Base-by-base conservation (phyloP, 2,329 filamentous ascomycete genomes). In the Periconia sp. region DNA sequence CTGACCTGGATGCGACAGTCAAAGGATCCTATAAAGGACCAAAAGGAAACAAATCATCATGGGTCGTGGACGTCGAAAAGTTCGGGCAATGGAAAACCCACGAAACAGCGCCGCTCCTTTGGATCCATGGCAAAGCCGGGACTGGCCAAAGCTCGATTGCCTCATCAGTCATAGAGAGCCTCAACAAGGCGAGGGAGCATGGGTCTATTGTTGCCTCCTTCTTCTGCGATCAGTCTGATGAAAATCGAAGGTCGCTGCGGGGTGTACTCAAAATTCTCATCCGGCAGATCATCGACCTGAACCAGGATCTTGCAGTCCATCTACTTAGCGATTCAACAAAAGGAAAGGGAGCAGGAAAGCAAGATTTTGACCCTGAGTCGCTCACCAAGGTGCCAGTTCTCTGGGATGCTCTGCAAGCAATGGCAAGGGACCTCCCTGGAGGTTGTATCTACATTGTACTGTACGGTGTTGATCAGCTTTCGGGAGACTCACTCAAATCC, bases 61-160 rank as follows among this genome's bases (percentile, higher is more conserved):
- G 51, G 18, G 39, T 60, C 6, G 7, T 51, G 3, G 50, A 54
- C 24, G 36, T 48, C 10, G 38, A 46, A 5, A 35, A 33, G 3
- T 60, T 52, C 32, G 47, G 44, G 31, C 41, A 32, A 7, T 59
- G 52, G 57, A 50, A 34, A 16, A 36, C 46, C 8, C 19, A 35
- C 9, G n/a, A 41, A 25, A 22, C 22, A 6, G 25, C 30, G 22
- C 44, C 45, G 10, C n/a, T 59, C 12, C 44, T 60, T 8, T 60
- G 55, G 57, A 40, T 59, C n/a, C 54, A 60, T 36, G 54, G 55
- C 19, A 54, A 57, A 34, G 52, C 56, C 9, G 53, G 54, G 11
- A 56, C 46, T 10, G 55, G 53, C 13, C 53, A 60, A 50, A 52
- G 32, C 4, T 32, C 48, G 5, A 50, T 60, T 3, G 57, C 57